Base-by-base conservation (phyloP, 2,329 filamentous ascomycete genomes). In the Colletotrichum salicis region DNA sequence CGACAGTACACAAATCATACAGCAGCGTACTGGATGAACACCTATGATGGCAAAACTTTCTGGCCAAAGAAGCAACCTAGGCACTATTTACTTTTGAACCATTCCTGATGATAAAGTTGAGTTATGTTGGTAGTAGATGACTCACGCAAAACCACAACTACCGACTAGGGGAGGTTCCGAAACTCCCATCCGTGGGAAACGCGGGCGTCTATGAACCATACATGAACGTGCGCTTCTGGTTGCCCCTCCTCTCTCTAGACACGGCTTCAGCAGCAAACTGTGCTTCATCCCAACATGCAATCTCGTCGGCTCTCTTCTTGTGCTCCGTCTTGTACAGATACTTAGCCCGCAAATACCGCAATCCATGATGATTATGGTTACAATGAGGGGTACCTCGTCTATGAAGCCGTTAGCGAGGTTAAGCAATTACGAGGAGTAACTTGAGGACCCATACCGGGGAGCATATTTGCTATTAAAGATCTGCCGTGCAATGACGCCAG, bases 401-500 rank as follows among this genome's bases (percentile, higher is more conserved):
- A 29, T 8, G 15, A n/a, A 15, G 37, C 37, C 29, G 27, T 48
- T 6, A 55, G 65, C 48, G 48, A 33, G 22, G 8, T 22, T n/a
- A 48, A 19, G 12, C 22, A 54, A 13, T 13, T 54, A 54, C 4
- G 27, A 22, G 22, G 33, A 33, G 12, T 29, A 27, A 12, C 37
- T 11, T 10, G 1, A 10, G 5, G 3, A 68, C 73, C 67, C 41
- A 73, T 69, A 76, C 67, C 68, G 73, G n/a, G 74, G 75, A 22
- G 69, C 66, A 33, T 76, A 76, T 48, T 71, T 75, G 68, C 70
- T 74, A 69, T 75, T 77, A 64, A 73, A 77, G 7, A 77, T 72
- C 73, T 77, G 74, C 5, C 75, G 74, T 3, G 75, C 75, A 59
- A 77, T 76, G 2, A 77, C 74, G 3, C 75, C 75, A 6, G 75